These are phyloP conservation scores for Tolypocladium album DNA, from an alignment of 2,329 filamentous ascomycete genomes.

Conservation along the genomic window DNA sequence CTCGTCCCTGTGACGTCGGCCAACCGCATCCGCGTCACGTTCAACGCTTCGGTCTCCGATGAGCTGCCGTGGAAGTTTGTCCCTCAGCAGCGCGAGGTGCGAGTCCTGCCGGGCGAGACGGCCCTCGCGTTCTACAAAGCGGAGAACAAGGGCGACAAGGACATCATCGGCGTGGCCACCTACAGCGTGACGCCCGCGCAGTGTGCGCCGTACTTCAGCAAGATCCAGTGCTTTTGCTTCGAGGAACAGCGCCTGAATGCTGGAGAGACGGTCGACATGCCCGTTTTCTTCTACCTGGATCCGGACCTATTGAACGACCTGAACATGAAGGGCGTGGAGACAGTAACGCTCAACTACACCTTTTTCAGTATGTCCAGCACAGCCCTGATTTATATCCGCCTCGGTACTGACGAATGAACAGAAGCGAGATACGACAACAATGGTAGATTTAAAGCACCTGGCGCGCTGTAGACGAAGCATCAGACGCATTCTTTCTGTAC, in stretches of 20 bases:
- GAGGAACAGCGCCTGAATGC: slow-evolving; percentile 92
- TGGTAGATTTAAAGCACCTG: slow-evolving; percentile 29
- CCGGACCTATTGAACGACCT: slow-evolving; percentile 87
- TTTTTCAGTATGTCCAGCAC: slow-evolving; percentile 73
- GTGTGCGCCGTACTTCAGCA: slow-evolving; percentile 95
- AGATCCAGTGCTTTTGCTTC: slow-evolving; percentile 99
- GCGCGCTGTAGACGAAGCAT: slow-evolving; percentile 9
- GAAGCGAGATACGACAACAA: slow-evolving; percentile 37
- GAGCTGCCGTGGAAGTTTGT: slow-evolving; percentile 95
- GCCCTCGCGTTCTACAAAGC: slow-evolving; percentile 96
- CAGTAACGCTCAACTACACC: slow-evolving; percentile 91
- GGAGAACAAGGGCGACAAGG: slow-evolving; percentile 77
- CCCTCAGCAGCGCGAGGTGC: slow-evolving; percentile 92
- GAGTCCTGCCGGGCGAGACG: slow-evolving; percentile 90
- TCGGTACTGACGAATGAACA: slow-evolving; percentile 23
- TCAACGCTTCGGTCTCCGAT: slow-evolving; percentile 91
- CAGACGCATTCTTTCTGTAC: neutral
- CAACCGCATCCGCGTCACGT: slow-evolving; percentile 85
- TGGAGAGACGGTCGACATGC: slow-evolving; percentile 98
- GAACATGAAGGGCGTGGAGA: slow-evolving; percentile 89
- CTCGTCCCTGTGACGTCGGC: slow-evolving; percentile 71
- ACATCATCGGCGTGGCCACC: slow-evolving; percentile 96
- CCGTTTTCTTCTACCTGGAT: slow-evolving; percentile 98
- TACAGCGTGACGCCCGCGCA: slow-evolving; percentile 96
- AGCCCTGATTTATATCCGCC: neutral